Conservation (phyloP, 805 yeast species). For the Yamadazyma akitaensis region DNA sequence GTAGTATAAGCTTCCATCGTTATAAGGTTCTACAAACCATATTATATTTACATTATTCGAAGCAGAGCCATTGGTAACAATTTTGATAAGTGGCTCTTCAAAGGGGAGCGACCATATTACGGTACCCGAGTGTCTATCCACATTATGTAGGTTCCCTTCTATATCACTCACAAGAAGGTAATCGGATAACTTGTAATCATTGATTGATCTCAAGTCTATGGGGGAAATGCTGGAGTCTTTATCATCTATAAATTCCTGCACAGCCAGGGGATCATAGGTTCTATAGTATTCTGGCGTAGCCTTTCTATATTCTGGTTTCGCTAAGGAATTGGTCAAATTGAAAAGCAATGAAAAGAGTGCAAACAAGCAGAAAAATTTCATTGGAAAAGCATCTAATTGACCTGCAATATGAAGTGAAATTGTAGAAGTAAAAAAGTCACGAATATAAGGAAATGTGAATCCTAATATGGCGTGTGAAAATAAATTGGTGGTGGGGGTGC, state of each 20-base stretch:
- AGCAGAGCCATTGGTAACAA: constrained; percentile 22
- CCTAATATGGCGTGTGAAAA: neutral
- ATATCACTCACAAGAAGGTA: constrained; percentile 71
- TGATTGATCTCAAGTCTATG: constrained; percentile 36
- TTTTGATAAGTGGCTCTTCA: constrained; percentile 57
- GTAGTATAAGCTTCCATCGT: constrained; percentile 79
- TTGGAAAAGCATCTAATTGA: neutral
- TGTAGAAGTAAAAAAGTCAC: neutral
- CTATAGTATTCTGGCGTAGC: constrained; percentile 1
- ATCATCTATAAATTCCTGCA: neutral
- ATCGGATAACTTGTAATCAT: constrained; percentile 52
- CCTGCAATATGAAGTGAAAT: neutral
- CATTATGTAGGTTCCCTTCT: constrained; percentile 83
- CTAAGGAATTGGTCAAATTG: neutral
- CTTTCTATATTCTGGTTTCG: neutral
- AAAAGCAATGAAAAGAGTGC: neutral
- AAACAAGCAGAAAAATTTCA: neutral
- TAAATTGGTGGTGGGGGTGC: too few species aligned
- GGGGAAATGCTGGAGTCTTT: constrained; percentile 22
- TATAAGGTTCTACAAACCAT: constrained; percentile 90
- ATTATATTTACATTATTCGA: constrained; percentile 34
- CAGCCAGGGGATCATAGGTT: constrained; percentile 3
- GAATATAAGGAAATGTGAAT: neutral
- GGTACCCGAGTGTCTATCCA: constrained; percentile 71
- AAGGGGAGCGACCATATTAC: constrained; percentile 73